phyloP scores from a whole-genome alignment of 768 basidiomycete species.

The Basidioascus undulatus region DNA sequence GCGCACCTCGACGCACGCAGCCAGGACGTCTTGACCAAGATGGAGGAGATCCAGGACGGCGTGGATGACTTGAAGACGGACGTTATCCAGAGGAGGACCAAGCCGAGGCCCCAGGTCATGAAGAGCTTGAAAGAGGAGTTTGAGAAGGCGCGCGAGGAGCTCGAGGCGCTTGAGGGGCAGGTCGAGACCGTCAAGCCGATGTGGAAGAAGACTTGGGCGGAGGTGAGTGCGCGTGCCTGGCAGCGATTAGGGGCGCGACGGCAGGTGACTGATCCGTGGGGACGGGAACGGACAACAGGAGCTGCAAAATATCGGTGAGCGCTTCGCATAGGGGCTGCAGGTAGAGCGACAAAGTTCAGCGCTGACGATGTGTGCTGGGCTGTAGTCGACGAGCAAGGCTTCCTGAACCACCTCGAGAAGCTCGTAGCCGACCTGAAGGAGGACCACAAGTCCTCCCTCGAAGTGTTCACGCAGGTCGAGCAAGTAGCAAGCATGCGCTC shows the following conservation, averaged over 20 bases:
- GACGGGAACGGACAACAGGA: too few relatives aligned
- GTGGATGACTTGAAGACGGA: constrained; percentile 77
- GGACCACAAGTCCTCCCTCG: constrained; percentile 68
- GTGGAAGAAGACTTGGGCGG: constrained; percentile 98
- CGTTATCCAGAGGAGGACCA: constrained; percentile 64
- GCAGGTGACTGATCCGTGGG: too few relatives aligned
- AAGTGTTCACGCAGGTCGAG: constrained; percentile 74
- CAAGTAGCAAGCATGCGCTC: constrained; percentile 48
- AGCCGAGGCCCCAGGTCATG: constrained; percentile 50
- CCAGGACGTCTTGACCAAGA: constrained; percentile 69
- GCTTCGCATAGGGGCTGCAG: too few relatives aligned
- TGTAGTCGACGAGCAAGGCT: constrained; percentile 93
- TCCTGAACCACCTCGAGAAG: constrained; percentile 78
- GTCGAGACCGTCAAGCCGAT: constrained; percentile 75
- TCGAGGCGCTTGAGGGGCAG: constrained; percentile 55
- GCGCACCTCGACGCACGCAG: constrained; percentile 67
- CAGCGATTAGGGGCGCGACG: too few relatives aligned
- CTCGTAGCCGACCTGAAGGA: constrained; percentile 67
- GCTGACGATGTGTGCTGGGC: too few relatives aligned
- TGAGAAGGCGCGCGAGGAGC: constrained; percentile 34
- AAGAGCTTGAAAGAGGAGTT: constrained; percentile 50
- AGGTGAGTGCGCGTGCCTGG: too few relatives aligned
- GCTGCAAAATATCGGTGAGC: constrained; percentile 76
- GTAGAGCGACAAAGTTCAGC: too few relatives aligned
- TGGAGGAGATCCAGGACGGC: constrained; percentile 77